phyloP scores from a whole-genome alignment of 75 land plant species.

The Larix kaempferi region DNA sequence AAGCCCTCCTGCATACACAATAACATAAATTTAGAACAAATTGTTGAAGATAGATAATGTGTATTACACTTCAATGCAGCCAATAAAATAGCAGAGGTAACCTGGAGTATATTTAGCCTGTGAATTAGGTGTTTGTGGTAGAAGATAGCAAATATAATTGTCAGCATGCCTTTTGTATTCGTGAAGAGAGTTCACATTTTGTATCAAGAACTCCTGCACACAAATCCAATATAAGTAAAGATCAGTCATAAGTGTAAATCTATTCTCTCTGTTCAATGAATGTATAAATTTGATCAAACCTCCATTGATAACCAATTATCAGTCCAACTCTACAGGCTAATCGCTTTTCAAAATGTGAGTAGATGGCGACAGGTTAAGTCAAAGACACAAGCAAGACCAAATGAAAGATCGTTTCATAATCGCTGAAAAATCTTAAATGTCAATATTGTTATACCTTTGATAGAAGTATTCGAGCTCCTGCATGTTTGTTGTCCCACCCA shows the following conservation, averaged over 20 bases:
- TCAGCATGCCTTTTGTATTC: conserved; percentile 34
- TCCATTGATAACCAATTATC: too few species aligned
- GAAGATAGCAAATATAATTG: conserved; percentile 58
- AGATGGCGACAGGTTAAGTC: too few species aligned
- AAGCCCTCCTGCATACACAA: conserved; percentile 60
- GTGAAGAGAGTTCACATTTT: conserved; percentile 19
- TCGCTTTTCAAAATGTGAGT: too few species aligned
- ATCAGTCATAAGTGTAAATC: background rate
- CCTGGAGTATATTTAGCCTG: conserved; percentile 69
- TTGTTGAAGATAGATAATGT: background rate
- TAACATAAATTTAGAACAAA: background rate
- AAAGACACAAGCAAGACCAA: too few species aligned
- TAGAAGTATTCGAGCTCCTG: conserved; percentile 72
- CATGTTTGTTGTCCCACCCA: conserved; percentile 89
- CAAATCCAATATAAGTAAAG: background rate
- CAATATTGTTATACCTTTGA: conserved; percentile 45
- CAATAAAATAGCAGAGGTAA: conserved; percentile 10
- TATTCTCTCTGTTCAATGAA: too few species aligned
- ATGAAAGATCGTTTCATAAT: too few species aligned
- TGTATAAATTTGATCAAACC: too few species aligned
- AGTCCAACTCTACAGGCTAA: too few species aligned
- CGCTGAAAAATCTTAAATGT: background rate
- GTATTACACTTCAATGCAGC: background rate
- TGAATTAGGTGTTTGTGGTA: conserved; percentile 38
- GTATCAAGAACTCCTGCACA: conserved; percentile 27